Conservation (phyloP, 1,284 basidiomycete species). For the Limonomyces culmigenus region DNA sequence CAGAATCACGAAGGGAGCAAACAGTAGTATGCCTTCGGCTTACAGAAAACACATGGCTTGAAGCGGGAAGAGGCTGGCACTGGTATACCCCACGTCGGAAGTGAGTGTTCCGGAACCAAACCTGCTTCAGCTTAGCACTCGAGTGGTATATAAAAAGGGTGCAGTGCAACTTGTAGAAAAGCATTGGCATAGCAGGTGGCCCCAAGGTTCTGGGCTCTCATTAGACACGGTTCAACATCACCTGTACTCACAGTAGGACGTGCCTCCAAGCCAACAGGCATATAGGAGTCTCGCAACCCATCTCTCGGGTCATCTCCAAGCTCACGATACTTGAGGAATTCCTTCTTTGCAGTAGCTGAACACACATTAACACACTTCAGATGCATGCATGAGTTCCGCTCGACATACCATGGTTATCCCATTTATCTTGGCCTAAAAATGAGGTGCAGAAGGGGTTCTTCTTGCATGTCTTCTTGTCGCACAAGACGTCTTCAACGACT, state of each 20-base stretch:
- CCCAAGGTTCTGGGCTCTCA: slow-evolving; percentile 56
- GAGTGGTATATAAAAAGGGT: too few relatives aligned
- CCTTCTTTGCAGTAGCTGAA: slow-evolving; percentile 31
- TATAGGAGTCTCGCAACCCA: slow-evolving; percentile 28
- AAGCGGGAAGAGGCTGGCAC: slow-evolving; percentile 32
- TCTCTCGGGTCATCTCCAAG: slow-evolving; percentile 35
- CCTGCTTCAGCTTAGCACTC: slow-evolving; percentile 21
- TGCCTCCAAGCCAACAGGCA: slow-evolving; percentile 72
- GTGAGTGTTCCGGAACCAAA: slow-evolving; percentile 43
- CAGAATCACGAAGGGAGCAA: slow-evolving; percentile 3
- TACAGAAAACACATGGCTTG: background rate
- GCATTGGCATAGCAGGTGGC: slow-evolving; percentile 91
- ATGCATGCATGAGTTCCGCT: background rate
- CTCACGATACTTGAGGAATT: slow-evolving; percentile 34
- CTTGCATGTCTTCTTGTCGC: slow-evolving; percentile 53
- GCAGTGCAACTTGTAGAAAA: slow-evolving; percentile 69
- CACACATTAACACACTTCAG: background rate
- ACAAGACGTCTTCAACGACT: slow-evolving; percentile 32
- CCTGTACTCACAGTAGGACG: slow-evolving; percentile 5
- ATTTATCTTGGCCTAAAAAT: slow-evolving; percentile 64
- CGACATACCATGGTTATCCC: slow-evolving; percentile 46
- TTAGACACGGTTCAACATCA: slow-evolving; percentile 3
- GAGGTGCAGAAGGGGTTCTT: slow-evolving; percentile 72
- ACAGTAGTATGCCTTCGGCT: background rate
- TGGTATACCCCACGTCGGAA: slow-evolving; percentile 42